Percentiles rank a stretch among this genome's conserved stretches.
phyloP scores from a whole-genome alignment of 345 rosid species.

The Euphorbia tirucalli region DNA sequence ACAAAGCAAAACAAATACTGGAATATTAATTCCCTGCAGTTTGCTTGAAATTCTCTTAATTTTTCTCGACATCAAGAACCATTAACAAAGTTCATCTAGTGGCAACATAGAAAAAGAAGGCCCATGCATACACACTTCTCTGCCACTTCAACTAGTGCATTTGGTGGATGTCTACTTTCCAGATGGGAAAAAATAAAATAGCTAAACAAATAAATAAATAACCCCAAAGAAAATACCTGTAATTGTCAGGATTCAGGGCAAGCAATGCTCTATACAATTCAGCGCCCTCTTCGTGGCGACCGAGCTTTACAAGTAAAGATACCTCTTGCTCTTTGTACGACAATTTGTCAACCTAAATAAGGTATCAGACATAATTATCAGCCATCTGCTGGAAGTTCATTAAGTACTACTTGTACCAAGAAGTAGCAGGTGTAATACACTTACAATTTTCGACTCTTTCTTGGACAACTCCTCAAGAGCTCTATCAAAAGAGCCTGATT shows the following conservation, averaged over 20 bases:
- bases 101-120: background rate
- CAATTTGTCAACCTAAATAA: conserved; percentile 78
- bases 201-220: background rate
- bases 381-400: conserved; percentile 14
- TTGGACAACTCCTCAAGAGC: conserved; percentile 82
- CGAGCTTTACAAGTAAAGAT: conserved; percentile 74
- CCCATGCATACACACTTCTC: background rate
- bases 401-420: background rate
- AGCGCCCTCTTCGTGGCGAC: conserved; percentile 68
- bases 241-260: conserved; percentile 93
- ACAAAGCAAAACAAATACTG: background rate
- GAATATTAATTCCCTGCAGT: background rate
- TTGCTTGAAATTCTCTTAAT: background rate
- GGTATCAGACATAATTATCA: conserved; percentile 21
- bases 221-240: conserved; percentile 56
- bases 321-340: conserved; percentile 86
- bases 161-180: background rate
- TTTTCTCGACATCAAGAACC: background rate
- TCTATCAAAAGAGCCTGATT: conserved; percentile 59
- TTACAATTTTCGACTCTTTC: conserved; percentile 75
- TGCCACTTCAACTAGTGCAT: background rate
- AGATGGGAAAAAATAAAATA: background rate
- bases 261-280: conserved; percentile 69
- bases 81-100: background rate
- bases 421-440: conserved; percentile 16